Base-by-base conservation (phyloP, 306 rosid species). In the Rosa persica region DNA sequence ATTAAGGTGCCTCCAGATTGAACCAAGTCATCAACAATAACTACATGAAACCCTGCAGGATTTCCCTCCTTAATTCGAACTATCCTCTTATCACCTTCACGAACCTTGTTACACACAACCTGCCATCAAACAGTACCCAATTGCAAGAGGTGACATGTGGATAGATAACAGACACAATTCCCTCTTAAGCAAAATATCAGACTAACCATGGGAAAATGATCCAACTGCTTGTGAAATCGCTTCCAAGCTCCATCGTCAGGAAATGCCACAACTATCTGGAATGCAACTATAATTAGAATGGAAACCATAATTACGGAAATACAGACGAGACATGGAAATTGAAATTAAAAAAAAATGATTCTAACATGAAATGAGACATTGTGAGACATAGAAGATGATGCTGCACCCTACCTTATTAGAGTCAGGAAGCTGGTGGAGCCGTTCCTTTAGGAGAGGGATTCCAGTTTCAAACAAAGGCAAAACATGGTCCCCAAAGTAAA, bases 221-320 rank as follows among this genome's bases (percentile, higher is more conserved):
- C 97, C 74, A 95, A 89, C 79, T 39, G 93, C 90, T 95, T 95
- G 93, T 95, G 98, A 83, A 89, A 95, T 80, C 99, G 87, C 87
- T 95, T 95, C 98, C 97, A 95, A 75, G 99, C 99, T 80, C 99
- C 99, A 82, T 95, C 98, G 67, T 95, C 98, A 0, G 98, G 99
- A 86, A 95, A 93, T 80, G 99, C 99, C 83, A 92, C 87, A 74
- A 95, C 98, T 85, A 91, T 87, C 99, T 95, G 90, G 72, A 84
- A 84, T 22, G 60, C 64, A 23, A 79, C 58, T 27, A 67, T 19
- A 52, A 72, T 77, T 25, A 69, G 70, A 52, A 80, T 57, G 77
- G 54, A 71, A 58, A 46, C 46, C 10, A 40, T 0, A 42, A 36
- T 43, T 13, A 71, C 20, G 43, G 80, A 72, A 39, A 30, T 12